These are phyloP conservation scores for Tetrapisispora phaffii DNA, from an alignment of 805 yeast genomes.

Conservation along the genomic window DNA sequence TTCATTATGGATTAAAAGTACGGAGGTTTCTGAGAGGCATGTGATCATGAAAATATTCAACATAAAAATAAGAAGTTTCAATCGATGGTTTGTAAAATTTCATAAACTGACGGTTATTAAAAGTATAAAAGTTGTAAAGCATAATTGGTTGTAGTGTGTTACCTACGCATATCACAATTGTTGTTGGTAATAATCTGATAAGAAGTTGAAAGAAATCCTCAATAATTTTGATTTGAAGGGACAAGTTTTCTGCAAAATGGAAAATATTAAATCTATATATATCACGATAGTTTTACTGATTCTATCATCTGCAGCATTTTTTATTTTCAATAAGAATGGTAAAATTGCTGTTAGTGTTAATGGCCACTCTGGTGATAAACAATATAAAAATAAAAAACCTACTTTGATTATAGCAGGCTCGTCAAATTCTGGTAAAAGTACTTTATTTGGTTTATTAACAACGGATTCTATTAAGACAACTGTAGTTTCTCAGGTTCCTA, in stretches of 20 bases:
- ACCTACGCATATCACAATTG: too few species aligned
- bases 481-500: slow-evolving; percentile 46
- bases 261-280: background rate
- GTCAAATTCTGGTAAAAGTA: slow-evolving; percentile 57
- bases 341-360: background rate
- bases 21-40: background rate
- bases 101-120: too few species aligned
- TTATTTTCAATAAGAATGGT: background rate
- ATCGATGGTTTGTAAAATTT: too few species aligned
- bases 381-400: slow-evolving; percentile 26
- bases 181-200: too few species aligned
- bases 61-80: too few species aligned
- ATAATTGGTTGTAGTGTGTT: too few species aligned
- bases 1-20: background rate
- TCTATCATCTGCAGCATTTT: background rate
- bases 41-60: background rate
- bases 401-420: slow-evolving; percentile 59
- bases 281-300: background rate
- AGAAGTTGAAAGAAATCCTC: background rate
- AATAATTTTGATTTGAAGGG: background rate
- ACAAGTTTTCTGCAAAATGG: background rate
- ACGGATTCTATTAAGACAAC: slow-evolving; percentile 28
- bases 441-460: slow-evolving; percentile 21
- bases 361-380: background rate
- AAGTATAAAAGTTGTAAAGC: too few species aligned